Evolutionary conservation across 495 filamentous ascomycete species (phyloP).

Genomic region (Aspergillus carlsbadensis): DNA sequence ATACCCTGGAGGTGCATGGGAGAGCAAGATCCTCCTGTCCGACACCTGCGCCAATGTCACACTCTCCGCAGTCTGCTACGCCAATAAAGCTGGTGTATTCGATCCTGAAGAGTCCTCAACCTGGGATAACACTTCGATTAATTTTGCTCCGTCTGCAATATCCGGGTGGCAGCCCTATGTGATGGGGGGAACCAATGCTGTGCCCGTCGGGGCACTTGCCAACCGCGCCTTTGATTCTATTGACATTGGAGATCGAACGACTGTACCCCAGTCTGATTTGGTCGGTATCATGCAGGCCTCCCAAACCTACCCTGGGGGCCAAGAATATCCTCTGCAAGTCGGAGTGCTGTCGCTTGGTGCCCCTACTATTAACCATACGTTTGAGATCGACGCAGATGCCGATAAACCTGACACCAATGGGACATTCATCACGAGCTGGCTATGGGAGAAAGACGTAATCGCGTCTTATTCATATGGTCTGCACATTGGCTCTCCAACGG

Average conservation of each 20-base stretch:
- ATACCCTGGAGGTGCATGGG: slow-evolving; percentile 12
- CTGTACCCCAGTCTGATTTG: too few species aligned
- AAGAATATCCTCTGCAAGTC: slow-evolving; percentile 9
- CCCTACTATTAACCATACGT: too few species aligned
- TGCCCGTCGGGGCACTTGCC: too few species aligned
- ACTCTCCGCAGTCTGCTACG: slow-evolving; percentile 15
- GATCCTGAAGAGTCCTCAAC: slow-evolving; percentile 6
- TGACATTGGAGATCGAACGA: too few species aligned
- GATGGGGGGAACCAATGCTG: too few species aligned
- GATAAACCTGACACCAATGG: too few species aligned
- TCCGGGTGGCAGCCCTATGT: too few species aligned
- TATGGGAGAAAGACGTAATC: neutral
- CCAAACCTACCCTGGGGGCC: slow-evolving; percentile 21
- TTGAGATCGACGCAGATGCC: too few species aligned
- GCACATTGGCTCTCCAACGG: slow-evolving; percentile 50
- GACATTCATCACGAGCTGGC: too few species aligned
- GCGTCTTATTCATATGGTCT: slow-evolving; percentile 50
- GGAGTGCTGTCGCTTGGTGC: slow-evolving; percentile 14
- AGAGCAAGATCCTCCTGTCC: slow-evolving; percentile 7
- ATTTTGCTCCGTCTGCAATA: neutral
- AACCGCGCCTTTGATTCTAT: too few species aligned
- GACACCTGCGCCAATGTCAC: slow-evolving; percentile 15
- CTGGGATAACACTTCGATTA: neutral
- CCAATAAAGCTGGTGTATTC: slow-evolving; percentile 10
- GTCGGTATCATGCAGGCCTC: too few species aligned